Evolutionary conservation across 495 filamentous ascomycete genomes (phyloP).

Genomic region (Hypoxylon crocopeplum): DNA sequence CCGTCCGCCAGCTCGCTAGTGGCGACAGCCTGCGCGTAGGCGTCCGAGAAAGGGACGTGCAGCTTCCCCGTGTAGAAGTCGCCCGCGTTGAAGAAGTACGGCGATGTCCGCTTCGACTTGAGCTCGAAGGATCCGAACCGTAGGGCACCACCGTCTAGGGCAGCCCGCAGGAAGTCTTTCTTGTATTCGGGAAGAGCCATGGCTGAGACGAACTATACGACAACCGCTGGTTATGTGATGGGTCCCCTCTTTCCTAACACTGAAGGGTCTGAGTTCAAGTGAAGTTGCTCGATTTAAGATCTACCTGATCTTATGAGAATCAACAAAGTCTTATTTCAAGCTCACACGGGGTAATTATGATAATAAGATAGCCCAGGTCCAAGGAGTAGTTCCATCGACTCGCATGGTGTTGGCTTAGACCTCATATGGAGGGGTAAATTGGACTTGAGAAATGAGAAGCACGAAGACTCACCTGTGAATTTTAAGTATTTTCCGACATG

Average conservation of each 20-base stretch:
- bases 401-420: too few species aligned
- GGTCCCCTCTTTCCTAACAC: background rate
- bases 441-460: too few species aligned
- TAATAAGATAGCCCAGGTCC: too few species aligned
- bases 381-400: too few species aligned
- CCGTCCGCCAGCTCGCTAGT: slow-evolving; percentile 48
- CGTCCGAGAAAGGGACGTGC: slow-evolving; percentile 72
- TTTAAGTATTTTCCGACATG: too few species aligned
- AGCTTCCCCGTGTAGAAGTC: slow-evolving; percentile 80
- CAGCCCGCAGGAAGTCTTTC: slow-evolving; percentile 71
- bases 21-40: slow-evolving; percentile 79
- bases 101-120: slow-evolving; percentile 90
- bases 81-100: slow-evolving; percentile 99
- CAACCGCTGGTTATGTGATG: background rate
- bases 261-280: background rate
- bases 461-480: too few species aligned
- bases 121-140: slow-evolving; percentile 88
- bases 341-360: too few species aligned
- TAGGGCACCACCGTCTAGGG: slow-evolving; percentile 76
- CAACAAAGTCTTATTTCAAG: too few species aligned
- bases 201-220: slow-evolving; percentile 7
- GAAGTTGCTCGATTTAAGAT: too few species aligned
- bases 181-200: slow-evolving; percentile 66
- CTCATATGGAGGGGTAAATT: too few species aligned
- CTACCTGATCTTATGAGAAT: too few species aligned